A percentile compares a stretch with the other conserved stretches of the same genome.
phyloP scores from a whole-genome alignment of 2,329 filamentous ascomycete species.

The Diplocarpon rosae region DNA sequence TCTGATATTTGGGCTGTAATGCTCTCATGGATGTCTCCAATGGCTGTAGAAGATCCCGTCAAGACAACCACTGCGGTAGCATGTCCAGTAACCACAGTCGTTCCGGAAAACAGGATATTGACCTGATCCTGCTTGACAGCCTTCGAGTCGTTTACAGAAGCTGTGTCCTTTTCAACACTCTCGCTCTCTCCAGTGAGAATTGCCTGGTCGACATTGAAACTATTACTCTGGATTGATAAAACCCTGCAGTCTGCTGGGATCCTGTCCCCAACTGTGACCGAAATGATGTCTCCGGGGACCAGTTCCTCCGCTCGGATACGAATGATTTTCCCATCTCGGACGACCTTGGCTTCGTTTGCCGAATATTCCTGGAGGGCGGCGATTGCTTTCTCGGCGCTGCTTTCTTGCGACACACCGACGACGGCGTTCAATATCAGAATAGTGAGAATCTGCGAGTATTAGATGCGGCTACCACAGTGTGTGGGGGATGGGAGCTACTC shows the following conservation, averaged over 20 bases:
- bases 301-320: slow-evolving; percentile 92
- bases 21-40: slow-evolving; percentile 97
- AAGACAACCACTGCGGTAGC: slow-evolving; percentile 84
- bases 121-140: slow-evolving; percentile 95
- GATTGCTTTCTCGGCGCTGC: slow-evolving; percentile 96
- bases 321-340: slow-evolving; percentile 65
- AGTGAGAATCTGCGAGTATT: slow-evolving; percentile 64
- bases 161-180: slow-evolving; percentile 79
- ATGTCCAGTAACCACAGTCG: slow-evolving; percentile 89
- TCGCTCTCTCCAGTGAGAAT: slow-evolving; percentile 96
- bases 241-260: slow-evolving; percentile 92
- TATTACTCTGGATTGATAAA: slow-evolving; percentile 88
- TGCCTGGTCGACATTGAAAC: slow-evolving; percentile 91
- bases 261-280: slow-evolving; percentile 79
- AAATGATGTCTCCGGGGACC: slow-evolving; percentile 87
- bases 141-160: slow-evolving; percentile 59
- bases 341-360: slow-evolving; percentile 90
- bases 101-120: slow-evolving; percentile 98
- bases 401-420: slow-evolving; percentile 96
- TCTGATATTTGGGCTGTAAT: slow-evolving; percentile 97
- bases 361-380: slow-evolving; percentile 98
- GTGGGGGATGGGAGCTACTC: slow-evolving; percentile 34
- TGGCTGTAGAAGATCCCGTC: slow-evolving; percentile 83
- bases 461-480: slow-evolving; percentile 2
- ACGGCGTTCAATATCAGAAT: slow-evolving; percentile 95